These are phyloP conservation scores for Xylogone sp. DNA, from an alignment of 2,329 filamentous ascomycete genomes.

Conservation along the genomic window DNA sequence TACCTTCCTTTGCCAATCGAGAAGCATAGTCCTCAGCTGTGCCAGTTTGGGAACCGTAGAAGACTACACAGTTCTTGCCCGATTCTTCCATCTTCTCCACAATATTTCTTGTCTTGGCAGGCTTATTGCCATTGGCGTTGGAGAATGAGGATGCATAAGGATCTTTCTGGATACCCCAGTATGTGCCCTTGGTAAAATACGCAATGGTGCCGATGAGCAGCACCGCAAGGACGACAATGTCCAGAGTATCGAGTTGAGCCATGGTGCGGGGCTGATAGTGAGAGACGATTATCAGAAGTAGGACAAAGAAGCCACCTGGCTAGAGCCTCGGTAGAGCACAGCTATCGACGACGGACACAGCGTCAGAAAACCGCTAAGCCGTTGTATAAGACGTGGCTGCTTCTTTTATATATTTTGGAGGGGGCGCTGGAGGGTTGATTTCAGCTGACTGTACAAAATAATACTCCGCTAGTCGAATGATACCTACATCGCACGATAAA, in stretches of 20 bases:
- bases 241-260: slow-evolving; percentile 94
- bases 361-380: background rate
- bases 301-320: background rate
- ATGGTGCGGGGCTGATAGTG: slow-evolving; percentile 47
- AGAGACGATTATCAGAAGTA: background rate
- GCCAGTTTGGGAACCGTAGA: slow-evolving; percentile 97
- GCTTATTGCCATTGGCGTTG: slow-evolving; percentile 65
- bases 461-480: background rate
- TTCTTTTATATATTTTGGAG: background rate
- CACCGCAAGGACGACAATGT: slow-evolving; percentile 83
- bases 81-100: slow-evolving; percentile 94
- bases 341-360: background rate
- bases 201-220: slow-evolving; percentile 85
- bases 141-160: slow-evolving; percentile 73
- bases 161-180: slow-evolving; percentile 87
- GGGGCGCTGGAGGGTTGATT: background rate
- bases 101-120: slow-evolving; percentile 86
- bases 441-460: background rate
- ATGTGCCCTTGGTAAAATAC: slow-evolving; percentile 96
- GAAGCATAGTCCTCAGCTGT: slow-evolving; percentile 98
- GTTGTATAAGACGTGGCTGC: background rate
- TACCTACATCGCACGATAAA: background rate
- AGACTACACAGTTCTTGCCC: slow-evolving; percentile 95
- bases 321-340: background rate
- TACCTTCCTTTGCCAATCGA: slow-evolving; percentile 92